phyloP scores from a whole-genome alignment of 768 basidiomycete genomes.

The Trametes maxima region DNA sequence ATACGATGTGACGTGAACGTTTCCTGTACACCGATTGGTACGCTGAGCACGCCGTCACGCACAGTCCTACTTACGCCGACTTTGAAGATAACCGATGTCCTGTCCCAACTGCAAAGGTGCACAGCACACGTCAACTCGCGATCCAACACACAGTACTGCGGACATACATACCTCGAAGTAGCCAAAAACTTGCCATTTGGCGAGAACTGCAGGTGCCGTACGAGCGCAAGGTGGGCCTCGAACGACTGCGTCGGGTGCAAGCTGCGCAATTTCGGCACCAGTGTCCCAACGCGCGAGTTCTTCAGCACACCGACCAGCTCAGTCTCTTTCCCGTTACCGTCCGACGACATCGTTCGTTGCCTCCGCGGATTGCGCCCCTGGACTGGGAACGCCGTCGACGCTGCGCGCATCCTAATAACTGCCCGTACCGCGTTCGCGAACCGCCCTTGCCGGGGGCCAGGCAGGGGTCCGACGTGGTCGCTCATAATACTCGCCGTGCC shows the following conservation, averaged over 20 bases:
- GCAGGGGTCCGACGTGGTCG: constrained; percentile 20
- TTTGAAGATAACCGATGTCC: constrained; percentile 67
- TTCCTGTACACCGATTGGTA: constrained; percentile 41
- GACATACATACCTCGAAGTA: constrained; percentile 58
- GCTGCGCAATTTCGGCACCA: constrained; percentile 58
- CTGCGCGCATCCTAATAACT: constrained; percentile 45
- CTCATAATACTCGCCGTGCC: constrained; percentile 23
- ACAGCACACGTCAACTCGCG: neutral
- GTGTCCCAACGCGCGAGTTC: constrained; percentile 54
- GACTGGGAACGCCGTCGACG: constrained; percentile 34
- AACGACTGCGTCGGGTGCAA: constrained; percentile 61
- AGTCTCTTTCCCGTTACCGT: constrained; percentile 20
- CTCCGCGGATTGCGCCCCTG: constrained; percentile 13
- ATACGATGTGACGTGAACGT: constrained; percentile 61
- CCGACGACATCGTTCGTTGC: constrained; percentile 34
- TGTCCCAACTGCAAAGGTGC: constrained; percentile 72
- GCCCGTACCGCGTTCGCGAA: constrained; percentile 48
- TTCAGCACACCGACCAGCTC: constrained; percentile 40
- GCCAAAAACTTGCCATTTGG: constrained; percentile 75
- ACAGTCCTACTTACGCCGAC: constrained; percentile 50
- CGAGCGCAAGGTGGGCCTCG: constrained; percentile 65
- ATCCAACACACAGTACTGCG: neutral
- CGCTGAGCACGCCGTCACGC: constrained; percentile 1
- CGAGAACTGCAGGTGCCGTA: constrained; percentile 74
- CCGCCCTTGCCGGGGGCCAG: constrained; percentile 36